These are phyloP conservation scores for Lineolata rhizophorae DNA, from an alignment of 495 filamentous ascomycete genomes.

Conservation along the genomic window DNA sequence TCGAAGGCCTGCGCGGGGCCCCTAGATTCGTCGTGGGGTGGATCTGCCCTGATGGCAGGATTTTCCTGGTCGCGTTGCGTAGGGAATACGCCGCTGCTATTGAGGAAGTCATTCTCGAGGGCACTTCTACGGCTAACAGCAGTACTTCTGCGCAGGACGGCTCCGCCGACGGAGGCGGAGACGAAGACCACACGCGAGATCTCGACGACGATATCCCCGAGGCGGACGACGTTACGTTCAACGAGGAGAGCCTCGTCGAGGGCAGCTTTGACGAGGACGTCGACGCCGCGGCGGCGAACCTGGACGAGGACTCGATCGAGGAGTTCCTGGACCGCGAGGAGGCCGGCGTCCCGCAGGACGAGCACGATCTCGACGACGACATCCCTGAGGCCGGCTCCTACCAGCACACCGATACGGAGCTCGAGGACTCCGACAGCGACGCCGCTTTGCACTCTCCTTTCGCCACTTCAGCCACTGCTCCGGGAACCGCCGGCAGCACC, in stretches of 20 bases:
- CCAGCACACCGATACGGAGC: conserved; percentile 71
- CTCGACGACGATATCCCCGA: conserved; percentile 48
- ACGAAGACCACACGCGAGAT: too few species aligned
- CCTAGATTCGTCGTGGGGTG: too few species aligned
- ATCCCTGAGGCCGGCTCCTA: conserved; percentile 47
- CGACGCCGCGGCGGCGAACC: neutral
- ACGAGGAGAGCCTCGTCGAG: conserved; percentile 16
- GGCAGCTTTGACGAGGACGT: conserved; percentile 5
- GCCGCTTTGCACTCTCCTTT: too few species aligned
- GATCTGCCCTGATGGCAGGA: too few species aligned
- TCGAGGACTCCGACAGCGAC: too few species aligned
- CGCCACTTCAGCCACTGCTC: too few species aligned
- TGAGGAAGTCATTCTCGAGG: conserved; percentile 7
- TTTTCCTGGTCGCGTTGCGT: too few species aligned
- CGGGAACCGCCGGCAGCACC: too few species aligned
- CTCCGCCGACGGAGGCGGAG: too few species aligned
- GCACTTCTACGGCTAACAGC: too few species aligned
- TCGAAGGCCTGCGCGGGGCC: conserved; percentile 6
- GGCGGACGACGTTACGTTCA: conserved; percentile 29
- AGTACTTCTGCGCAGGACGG: too few species aligned
- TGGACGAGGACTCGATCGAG: conserved; percentile 9
- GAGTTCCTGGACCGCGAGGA: conserved; percentile 16
- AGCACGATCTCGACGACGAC: conserved; percentile 38
- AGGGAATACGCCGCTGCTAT: conserved; percentile 4
- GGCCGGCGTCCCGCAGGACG: conserved; percentile 28